Evolutionary conservation across 2,329 filamentous ascomycete species (phyloP).

Genomic region (Trichoderma pleuroti): DNA sequence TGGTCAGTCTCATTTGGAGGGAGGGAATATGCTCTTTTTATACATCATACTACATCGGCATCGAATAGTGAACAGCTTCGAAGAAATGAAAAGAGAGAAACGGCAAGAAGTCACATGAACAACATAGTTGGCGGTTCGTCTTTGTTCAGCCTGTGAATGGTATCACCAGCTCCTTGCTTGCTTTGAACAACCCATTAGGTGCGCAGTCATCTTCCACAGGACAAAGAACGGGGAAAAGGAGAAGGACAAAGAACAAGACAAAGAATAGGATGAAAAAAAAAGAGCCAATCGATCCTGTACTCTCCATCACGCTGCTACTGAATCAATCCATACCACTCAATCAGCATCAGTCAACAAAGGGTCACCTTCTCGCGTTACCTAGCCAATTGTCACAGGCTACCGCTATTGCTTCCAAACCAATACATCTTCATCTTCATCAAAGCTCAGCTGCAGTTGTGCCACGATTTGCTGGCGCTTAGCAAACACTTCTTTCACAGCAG

Average conservation of each 20-base stretch:
- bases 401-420: not conserved
- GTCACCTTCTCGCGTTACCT: not conserved
- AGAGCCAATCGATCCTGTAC: not conserved
- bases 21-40: not conserved
- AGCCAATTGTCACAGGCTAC: not conserved
- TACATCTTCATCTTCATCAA: not conserved
- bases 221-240: not conserved
- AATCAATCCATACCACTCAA: not conserved
- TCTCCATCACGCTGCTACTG: not conserved
- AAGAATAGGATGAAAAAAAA: not conserved
- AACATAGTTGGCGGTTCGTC: not conserved
- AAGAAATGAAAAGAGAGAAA: not conserved
- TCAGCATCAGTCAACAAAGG: not conserved
- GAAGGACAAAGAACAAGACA: not conserved
- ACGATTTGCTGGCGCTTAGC: not conserved
- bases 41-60: not conserved
- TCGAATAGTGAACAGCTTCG: not conserved
- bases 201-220: not conserved
- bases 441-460: not conserved
- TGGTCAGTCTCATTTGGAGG: not conserved
- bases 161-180: not conserved
- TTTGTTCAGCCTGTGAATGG: not conserved
- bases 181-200: not conserved
- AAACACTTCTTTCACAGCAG: not conserved
- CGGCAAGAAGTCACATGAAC: not conserved